Conservation (phyloP, 495 filamentous ascomycete genomes). For the Aspergillus kassunensis region DNA sequence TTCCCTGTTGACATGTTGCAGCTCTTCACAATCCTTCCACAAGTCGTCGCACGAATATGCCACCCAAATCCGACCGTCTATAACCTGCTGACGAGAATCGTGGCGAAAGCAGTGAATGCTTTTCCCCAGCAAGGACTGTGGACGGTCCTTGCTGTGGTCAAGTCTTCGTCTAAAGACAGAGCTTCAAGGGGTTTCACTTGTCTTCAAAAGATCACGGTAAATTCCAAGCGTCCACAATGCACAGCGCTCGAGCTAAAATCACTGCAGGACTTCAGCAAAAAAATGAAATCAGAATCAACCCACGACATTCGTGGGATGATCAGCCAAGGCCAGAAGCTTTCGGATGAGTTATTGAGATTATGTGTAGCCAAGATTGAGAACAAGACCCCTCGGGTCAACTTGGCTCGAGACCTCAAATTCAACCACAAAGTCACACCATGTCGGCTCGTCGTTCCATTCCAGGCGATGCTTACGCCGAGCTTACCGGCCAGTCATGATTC, state of each 20-base stretch:
- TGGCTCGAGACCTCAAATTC: slow-evolving; percentile 74
- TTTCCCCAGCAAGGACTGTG: slow-evolving; percentile 93
- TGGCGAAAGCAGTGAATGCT: slow-evolving; percentile 70
- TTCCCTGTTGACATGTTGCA: slow-evolving; percentile 24
- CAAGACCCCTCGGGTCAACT: slow-evolving; percentile 65
- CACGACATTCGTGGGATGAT: slow-evolving; percentile 67
- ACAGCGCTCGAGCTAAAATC: slow-evolving; percentile 14
- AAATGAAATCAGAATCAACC: slow-evolving; percentile 36
- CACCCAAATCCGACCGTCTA: slow-evolving; percentile 77
- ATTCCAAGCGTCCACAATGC: not conserved
- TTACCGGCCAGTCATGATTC: slow-evolving; percentile 71
- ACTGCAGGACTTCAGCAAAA: slow-evolving; percentile 41
- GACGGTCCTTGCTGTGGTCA: slow-evolving; percentile 80
- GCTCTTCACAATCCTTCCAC: slow-evolving; percentile 88
- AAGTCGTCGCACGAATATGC: slow-evolving; percentile 87
- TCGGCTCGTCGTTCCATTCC: slow-evolving; percentile 79
- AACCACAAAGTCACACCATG: slow-evolving; percentile 79
- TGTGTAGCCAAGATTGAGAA: slow-evolving; percentile 72
- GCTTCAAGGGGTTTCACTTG: slow-evolving; percentile 44
- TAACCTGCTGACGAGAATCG: slow-evolving; percentile 67
- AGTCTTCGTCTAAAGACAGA: slow-evolving; percentile 50
- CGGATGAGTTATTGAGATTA: slow-evolving; percentile 74
- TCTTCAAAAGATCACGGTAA: slow-evolving; percentile 45
- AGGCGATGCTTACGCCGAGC: slow-evolving; percentile 76
- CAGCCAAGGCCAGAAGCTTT: slow-evolving; percentile 72